These are phyloP conservation scores for Penicillium flavigenum DNA, from an alignment of 495 filamentous ascomycete species.

Conservation along the genomic window DNA sequence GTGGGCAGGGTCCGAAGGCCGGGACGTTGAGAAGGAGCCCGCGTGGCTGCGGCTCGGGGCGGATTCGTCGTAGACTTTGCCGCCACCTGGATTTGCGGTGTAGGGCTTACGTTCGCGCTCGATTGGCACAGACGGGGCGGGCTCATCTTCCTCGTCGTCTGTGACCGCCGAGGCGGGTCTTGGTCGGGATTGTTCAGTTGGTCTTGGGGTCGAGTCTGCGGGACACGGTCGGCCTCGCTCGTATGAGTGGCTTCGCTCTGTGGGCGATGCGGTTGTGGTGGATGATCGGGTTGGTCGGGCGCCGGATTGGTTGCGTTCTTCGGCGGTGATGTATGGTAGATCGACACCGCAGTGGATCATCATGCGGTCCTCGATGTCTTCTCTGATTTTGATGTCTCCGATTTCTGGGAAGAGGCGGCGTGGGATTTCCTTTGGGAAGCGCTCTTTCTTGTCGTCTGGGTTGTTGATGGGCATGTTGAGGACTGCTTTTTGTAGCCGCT, in stretches of 20 bases:
- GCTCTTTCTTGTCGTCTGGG: slow-evolving; percentile 67
- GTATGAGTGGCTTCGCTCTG: slow-evolving; percentile 30
- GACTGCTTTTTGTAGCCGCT: slow-evolving; percentile 70
- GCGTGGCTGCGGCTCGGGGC: slow-evolving; percentile 25
- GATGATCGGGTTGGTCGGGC: slow-evolving; percentile 21
- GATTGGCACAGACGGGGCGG: slow-evolving; percentile 47
- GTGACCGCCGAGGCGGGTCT: slow-evolving; percentile 26
- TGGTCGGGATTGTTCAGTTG: background rate
- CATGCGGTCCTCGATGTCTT: slow-evolving; percentile 46
- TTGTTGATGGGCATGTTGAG: slow-evolving; percentile 73
- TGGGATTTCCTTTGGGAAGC: slow-evolving; percentile 77
- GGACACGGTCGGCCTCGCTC: slow-evolving; percentile 57
- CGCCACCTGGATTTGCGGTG: slow-evolving; percentile 52
- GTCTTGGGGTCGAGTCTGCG: slow-evolving; percentile 6
- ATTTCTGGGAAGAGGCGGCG: slow-evolving; percentile 66
- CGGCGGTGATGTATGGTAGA: slow-evolving; percentile 41
- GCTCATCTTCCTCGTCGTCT: slow-evolving; percentile 47
- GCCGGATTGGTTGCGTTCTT: slow-evolving; percentile 38
- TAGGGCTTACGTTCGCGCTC: slow-evolving; percentile 67
- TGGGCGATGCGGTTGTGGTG: slow-evolving; percentile 19
- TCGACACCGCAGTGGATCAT: slow-evolving; percentile 50
- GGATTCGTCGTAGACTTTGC: slow-evolving; percentile 52
- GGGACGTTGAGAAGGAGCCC: slow-evolving; percentile 32
- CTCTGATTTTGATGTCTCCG: slow-evolving; percentile 37
- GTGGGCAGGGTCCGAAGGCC: slow-evolving; percentile 23